Percentiles rank a stretch among this genome's conserved stretches.
Conservation (phyloP, 495 filamentous ascomycete genomes). For the Penicillium flavigenum region DNA sequence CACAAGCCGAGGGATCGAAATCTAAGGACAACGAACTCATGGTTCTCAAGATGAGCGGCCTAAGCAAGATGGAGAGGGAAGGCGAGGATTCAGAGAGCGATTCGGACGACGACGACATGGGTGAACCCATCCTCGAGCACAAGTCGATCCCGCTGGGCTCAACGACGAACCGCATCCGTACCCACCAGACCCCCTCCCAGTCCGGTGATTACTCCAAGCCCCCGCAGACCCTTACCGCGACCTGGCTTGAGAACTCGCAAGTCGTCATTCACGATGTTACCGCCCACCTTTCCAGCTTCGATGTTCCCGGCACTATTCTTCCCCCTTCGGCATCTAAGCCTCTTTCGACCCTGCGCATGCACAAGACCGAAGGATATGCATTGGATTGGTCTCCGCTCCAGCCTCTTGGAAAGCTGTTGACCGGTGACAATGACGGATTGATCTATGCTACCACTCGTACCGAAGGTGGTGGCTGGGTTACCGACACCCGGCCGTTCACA, state of each 20-base stretch:
- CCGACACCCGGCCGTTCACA: constrained; percentile 73
- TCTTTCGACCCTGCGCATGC: constrained; percentile 79
- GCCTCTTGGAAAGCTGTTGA: constrained; percentile 76
- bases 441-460: constrained; percentile 86
- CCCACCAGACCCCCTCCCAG: constrained; percentile 69
- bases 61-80: constrained; percentile 81
- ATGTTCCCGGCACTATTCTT: constrained; percentile 77
- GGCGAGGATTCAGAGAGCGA: constrained; percentile 72
- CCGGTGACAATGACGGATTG: constrained; percentile 84
- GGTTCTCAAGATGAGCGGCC: constrained; percentile 90
- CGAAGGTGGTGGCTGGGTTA: constrained; percentile 83
- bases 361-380: constrained; percentile 91
- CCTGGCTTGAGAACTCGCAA: constrained; percentile 84
- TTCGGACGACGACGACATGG: constrained; percentile 70
- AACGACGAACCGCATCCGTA: constrained; percentile 89
- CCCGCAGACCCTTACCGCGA: constrained; percentile 78
- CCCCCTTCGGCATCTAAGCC: constrained; percentile 82
- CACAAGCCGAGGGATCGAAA: constrained; percentile 75
- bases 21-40: constrained; percentile 87
- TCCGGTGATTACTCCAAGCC: constrained; percentile 62
- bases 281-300: constrained; percentile 80
- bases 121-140: constrained; percentile 92
- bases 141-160: constrained; percentile 80
- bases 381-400: constrained; percentile 88
- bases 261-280: constrained; percentile 93